phyloP scores from a whole-genome alignment of 805 yeast genomes.

The Saccharomycopsis capsularis region DNA sequence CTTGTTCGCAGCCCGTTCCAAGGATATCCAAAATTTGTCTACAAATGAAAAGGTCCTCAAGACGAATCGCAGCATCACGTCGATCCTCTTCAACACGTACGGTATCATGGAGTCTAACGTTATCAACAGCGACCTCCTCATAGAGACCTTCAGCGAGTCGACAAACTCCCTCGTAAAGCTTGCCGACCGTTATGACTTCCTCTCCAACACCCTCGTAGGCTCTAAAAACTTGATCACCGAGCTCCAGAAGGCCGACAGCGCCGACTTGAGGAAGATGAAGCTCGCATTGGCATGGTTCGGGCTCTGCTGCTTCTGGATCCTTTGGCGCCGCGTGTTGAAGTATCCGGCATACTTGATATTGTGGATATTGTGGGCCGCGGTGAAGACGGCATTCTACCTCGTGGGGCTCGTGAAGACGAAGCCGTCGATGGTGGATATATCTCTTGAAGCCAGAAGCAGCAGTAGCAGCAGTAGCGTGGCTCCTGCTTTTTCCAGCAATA shows the following conservation, averaged over 20 bases:
- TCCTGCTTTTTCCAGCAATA: too few relatives aligned
- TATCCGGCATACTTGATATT: constrained; percentile 16
- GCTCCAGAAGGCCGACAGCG: constrained; percentile 17
- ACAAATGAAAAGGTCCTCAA: constrained; percentile 20
- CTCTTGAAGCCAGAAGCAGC: too few relatives aligned
- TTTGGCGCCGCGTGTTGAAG: constrained; percentile 19
- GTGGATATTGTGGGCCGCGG: constrained; percentile 9
- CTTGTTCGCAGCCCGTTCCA: constrained; percentile 1
- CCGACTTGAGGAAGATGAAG: constrained; percentile 19
- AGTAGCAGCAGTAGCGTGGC: too few relatives aligned
- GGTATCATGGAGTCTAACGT: constrained; percentile 21
- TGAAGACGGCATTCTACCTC: not conserved
- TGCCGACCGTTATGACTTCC: constrained; percentile 13
- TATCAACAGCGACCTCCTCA: constrained; percentile 14
- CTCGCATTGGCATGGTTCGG: constrained; percentile 18
- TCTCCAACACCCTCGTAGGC: constrained; percentile 10
- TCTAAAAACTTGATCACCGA: constrained; percentile 16
- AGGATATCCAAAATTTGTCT: constrained; percentile 6
- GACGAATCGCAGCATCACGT: constrained; percentile 18
- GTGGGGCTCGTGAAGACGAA: not conserved
- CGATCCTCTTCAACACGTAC: constrained; percentile 12
- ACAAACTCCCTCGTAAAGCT: constrained; percentile 14
- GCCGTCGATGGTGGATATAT: too few relatives aligned
- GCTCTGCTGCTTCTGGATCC: constrained; percentile 17
- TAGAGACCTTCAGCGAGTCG: constrained; percentile 18